A percentile compares a stretch with the other conserved stretches of the same genome.
Evolutionary conservation across 495 filamentous ascomycete species (phyloP).

Genomic region (Letharia columbiana): DNA sequence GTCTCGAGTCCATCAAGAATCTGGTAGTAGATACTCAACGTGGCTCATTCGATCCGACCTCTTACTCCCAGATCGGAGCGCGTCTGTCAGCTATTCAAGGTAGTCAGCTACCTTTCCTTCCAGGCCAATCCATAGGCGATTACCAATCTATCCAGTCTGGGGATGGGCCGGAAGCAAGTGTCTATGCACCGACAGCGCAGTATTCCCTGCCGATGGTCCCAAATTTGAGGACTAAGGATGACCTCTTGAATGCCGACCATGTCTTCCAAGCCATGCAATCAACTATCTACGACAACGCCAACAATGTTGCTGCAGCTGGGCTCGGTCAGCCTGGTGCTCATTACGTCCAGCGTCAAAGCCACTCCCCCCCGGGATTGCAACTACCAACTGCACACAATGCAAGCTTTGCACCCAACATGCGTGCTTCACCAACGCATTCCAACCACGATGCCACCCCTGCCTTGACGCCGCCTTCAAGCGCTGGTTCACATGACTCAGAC

Average conservation of each 20-base stretch:
- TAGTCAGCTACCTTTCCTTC: constrained; percentile 58
- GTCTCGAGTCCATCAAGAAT: constrained; percentile 80
- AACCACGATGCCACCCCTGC: constrained; percentile 62
- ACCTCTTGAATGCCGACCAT: constrained; percentile 83
- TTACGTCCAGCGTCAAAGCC: constrained; percentile 57
- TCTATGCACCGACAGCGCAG: constrained; percentile 22
- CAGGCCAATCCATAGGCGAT: constrained; percentile 51
- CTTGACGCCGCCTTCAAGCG: constrained; percentile 82
- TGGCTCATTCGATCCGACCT: constrained; percentile 74
- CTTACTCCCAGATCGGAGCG: constrained; percentile 72
- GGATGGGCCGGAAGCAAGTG: constrained; percentile 42
- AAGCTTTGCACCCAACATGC: constrained; percentile 50
- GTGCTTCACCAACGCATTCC: constrained; percentile 45
- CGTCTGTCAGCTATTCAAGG: constrained; percentile 66
- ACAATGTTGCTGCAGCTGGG: constrained; percentile 65
- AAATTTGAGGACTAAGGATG: constrained; percentile 83
- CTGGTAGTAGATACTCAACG: constrained; percentile 91
- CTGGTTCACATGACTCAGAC: constrained; percentile 72
- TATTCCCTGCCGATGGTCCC: constrained; percentile 78
- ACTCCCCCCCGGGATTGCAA: constrained; percentile 56
- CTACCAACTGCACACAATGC: constrained; percentile 48
- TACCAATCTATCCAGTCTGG: constrained; percentile 47
- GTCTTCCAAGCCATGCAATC: constrained; percentile 91
- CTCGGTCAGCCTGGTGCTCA: constrained; percentile 61
- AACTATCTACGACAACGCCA: constrained; percentile 86